Percentiles rank a stretch among this genome's conserved stretches.
Evolutionary conservation across 2,329 filamentous ascomycete genomes (phyloP).

Genomic region (Paradendryphiella salina): DNA sequence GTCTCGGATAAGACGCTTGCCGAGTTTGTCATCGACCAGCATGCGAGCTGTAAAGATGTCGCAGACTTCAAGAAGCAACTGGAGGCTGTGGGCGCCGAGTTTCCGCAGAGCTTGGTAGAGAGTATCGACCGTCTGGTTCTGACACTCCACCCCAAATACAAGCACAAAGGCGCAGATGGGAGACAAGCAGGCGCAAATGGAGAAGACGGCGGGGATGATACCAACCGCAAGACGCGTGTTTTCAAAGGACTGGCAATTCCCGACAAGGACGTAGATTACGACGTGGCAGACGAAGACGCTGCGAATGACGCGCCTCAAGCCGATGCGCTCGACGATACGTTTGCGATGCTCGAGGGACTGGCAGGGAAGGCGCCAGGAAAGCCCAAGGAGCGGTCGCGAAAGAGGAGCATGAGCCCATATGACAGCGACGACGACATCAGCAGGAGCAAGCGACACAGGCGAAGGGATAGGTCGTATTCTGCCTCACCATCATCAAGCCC

Average conservation of each 20-base stretch:
- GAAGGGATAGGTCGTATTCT: constrained; percentile 56
- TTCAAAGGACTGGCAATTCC: constrained; percentile 89
- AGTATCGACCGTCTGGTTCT: constrained; percentile 87
- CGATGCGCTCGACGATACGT: constrained; percentile 86
- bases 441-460: constrained; percentile 50
- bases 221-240: constrained; percentile 78
- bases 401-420: constrained; percentile 63
- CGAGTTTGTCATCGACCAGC: constrained; percentile 93
- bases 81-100: constrained; percentile 75
- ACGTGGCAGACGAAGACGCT: constrained; percentile 54
- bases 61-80: constrained; percentile 76
- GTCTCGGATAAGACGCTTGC: constrained; percentile 92
- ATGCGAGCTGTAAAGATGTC: constrained; percentile 71
- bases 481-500: constrained; percentile 57
- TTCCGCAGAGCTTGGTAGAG: constrained; percentile 83
- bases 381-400: constrained; percentile 56
- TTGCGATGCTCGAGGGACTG: constrained; percentile 85
- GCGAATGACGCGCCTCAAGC: constrained; percentile 49
- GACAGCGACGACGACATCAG: constrained; percentile 50
- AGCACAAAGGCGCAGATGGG: constrained; percentile 53
- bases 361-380: constrained; percentile 55
- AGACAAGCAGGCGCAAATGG: constrained; percentile 46
- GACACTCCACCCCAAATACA: constrained; percentile 90
- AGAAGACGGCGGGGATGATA: constrained; percentile 55
- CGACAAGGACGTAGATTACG: constrained; percentile 65